Conservation (phyloP, 352 stramenopile species). For the Globisporangium middletonii region DNA sequence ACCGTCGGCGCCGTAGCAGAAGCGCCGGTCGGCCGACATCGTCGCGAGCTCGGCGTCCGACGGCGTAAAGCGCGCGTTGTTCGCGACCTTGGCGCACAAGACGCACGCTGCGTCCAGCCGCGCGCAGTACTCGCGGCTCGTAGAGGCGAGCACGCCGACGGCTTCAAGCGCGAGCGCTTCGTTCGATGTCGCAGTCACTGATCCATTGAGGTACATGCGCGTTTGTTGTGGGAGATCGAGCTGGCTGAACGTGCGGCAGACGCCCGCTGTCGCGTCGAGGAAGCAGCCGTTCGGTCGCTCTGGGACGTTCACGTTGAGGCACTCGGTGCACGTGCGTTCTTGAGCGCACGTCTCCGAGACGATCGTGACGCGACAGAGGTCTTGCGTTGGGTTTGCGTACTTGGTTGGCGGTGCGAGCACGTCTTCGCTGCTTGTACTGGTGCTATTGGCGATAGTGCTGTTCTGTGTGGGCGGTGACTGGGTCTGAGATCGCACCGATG, state of each 20-base stretch:
- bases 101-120: conserved; percentile 7
- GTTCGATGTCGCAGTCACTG: not conserved
- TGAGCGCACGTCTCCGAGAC: conserved; percentile 26
- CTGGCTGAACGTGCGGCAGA: conserved; percentile 3
- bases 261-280: conserved; percentile 20
- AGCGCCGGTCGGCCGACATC: conserved; percentile 6
- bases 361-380: conserved; percentile 7
- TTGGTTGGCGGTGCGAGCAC: not conserved
- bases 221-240: not conserved
- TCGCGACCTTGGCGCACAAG: conserved; percentile 5
- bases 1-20: conserved; percentile 9
- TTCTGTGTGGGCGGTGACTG: not conserved
- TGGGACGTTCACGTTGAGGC: conserved; percentile 26
- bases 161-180: conserved; percentile 39
- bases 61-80: conserved; percentile 1
- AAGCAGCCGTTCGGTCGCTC: conserved; percentile 8
- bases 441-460: not conserved
- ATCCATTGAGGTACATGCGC: not conserved
- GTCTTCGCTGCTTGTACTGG: not conserved
- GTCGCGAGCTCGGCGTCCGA: not conserved
- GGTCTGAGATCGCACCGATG: not conserved
- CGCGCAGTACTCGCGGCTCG: conserved; percentile 9
- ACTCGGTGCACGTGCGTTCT: conserved; percentile 53
- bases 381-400: not conserved
- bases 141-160: conserved; percentile 36